Evolutionary conservation across 1,284 basidiomycete genomes (phyloP), one percentile per base, ranked within the genome.

Genomic region (Neonothopanus nambi): DNA sequence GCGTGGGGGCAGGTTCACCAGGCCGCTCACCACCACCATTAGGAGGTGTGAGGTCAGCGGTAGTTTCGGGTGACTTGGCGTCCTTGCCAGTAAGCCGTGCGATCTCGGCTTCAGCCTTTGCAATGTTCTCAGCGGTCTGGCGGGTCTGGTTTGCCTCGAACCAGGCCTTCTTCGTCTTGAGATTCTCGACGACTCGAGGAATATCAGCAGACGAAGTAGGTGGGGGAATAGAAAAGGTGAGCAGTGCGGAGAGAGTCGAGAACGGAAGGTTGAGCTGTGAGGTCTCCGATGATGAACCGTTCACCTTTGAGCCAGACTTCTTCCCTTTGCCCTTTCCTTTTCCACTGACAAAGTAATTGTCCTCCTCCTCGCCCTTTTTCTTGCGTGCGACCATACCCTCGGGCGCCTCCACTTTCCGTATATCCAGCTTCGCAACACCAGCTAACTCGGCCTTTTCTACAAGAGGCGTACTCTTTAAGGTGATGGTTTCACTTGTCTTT

Each of bases 81-180:
- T 83, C 78, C 59, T 82, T 77, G 38, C 64, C 70, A 28, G 71
- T 76, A 46, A 95, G 80, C 53, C 84, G 82, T 64, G 82, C 76
- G 65, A 95, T 90, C 63, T 91, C 84, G n/a, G 80, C 80, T 70
- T 93, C 85, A 11, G 87, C 91, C 70, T 89, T 89, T 30, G 85
- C 81, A 51, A 93, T 74, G 60, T 89, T 89, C 65, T 90, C 87
- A 6, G 79, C 76, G 0, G 86, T 89, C 55, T 79, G 80, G 21
- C 79, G 81, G 33, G 75, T 75, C 67, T 89, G 89, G 68, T 91
- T 89, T 12, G 82, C 85, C 67, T 91, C 85, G 69, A 88, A 98
- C 95, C 95, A 99, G 40, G 89, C 81, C 73, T 93, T 95, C 81
- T 99, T 99, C 52, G 85, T 92, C 73, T 91, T 89, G 54, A 99